These are phyloP conservation scores for Raphidocelis subcapitata DNA, from an alignment of 139 green algal species.

Conservation along the genomic window DNA sequence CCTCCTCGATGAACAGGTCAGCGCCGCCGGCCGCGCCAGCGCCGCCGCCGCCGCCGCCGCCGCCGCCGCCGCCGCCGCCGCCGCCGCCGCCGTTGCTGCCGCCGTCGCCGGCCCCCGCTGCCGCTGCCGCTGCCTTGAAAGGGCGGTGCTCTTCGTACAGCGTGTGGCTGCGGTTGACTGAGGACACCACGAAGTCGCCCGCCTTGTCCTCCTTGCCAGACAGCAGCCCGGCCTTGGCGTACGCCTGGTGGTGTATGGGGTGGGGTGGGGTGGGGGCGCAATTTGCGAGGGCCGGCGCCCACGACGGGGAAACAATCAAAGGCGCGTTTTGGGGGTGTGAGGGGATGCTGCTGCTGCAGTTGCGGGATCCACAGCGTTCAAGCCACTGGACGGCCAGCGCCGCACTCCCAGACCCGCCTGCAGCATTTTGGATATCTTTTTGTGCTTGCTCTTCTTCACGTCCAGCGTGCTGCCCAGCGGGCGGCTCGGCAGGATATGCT, in stretches of 20 bases:
- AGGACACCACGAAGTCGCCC: slow-evolving; percentile 43
- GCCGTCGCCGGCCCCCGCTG: not conserved
- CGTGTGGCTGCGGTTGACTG: slow-evolving; percentile 39
- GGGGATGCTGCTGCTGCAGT: too few relatives aligned
- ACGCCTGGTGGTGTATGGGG: slow-evolving; percentile 29
- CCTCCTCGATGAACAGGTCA: slow-evolving; percentile 42
- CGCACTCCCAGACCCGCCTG: too few relatives aligned
- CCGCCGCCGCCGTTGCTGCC: not conserved
- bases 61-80: not conserved
- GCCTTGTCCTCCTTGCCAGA: slow-evolving; percentile 52
- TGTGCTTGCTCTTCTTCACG: slow-evolving; percentile 58
- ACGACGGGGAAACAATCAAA: too few relatives aligned
- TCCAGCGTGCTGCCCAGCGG: slow-evolving; percentile 37
- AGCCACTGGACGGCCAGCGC: too few relatives aligned
- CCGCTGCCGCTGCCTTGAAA: slow-evolving; percentile 24
- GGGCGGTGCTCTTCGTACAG: slow-evolving; percentile 35
- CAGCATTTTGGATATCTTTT: slow-evolving; percentile 67
- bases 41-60: not conserved
- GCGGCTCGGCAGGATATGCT: slow-evolving; percentile 21
- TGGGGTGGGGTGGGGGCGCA: too few relatives aligned
- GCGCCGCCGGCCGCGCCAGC: not conserved
- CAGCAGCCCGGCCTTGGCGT: slow-evolving; percentile 41
- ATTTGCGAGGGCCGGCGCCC: too few relatives aligned
- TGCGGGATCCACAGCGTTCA: too few relatives aligned
- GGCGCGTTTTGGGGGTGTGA: too few relatives aligned